Percentiles rank a stretch among this genome's conserved stretches.
Evolutionary conservation across 2,329 filamentous ascomycete species (phyloP).

Genomic region (Kalaharituber pfeilii): DNA sequence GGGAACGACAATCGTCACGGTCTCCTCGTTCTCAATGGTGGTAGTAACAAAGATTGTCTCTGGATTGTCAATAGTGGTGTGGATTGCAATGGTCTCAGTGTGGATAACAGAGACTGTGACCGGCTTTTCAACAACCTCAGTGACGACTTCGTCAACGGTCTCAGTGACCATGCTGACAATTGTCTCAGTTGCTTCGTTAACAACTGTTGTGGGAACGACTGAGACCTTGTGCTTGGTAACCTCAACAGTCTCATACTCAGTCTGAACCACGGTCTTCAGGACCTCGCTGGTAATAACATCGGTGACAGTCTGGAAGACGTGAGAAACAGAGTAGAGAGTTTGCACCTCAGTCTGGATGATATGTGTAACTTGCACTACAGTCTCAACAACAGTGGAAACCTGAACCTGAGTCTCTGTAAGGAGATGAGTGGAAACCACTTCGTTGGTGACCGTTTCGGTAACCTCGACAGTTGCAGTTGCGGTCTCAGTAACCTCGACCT

Average conservation of each 20-base stretch:
- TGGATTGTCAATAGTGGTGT: neutral
- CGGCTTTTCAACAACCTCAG: constrained; percentile 5
- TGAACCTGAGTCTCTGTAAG: neutral
- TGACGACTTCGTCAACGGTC: constrained; percentile 5
- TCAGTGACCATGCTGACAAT: constrained; percentile 3
- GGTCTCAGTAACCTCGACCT: constrained; percentile 7
- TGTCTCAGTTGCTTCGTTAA: constrained; percentile 5
- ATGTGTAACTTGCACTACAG: neutral
- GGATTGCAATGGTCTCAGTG: neutral
- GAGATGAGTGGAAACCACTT: constrained; percentile 4
- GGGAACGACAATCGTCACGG: neutral
- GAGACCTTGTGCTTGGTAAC: constrained; percentile 6
- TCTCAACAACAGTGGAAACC: constrained; percentile 2
- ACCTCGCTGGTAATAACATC: constrained; percentile 3
- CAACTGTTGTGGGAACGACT: constrained; percentile 2
- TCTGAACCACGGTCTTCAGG: constrained; percentile 8
- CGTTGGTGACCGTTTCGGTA: constrained; percentile 4
- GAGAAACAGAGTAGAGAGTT: neutral
- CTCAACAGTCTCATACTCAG: constrained; percentile 2
- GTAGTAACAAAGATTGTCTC: neutral
- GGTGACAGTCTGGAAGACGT: constrained; percentile 4
- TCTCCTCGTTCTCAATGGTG: neutral
- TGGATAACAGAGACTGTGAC: neutral
- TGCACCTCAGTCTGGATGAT: constrained; percentile 1
- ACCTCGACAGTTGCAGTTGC: constrained; percentile 1